Percentiles rank a stretch among this genome's conserved stretches.
phyloP scores from a whole-genome alignment of 2,329 filamentous ascomycete species.

The Arachnopeziza araneosa region DNA sequence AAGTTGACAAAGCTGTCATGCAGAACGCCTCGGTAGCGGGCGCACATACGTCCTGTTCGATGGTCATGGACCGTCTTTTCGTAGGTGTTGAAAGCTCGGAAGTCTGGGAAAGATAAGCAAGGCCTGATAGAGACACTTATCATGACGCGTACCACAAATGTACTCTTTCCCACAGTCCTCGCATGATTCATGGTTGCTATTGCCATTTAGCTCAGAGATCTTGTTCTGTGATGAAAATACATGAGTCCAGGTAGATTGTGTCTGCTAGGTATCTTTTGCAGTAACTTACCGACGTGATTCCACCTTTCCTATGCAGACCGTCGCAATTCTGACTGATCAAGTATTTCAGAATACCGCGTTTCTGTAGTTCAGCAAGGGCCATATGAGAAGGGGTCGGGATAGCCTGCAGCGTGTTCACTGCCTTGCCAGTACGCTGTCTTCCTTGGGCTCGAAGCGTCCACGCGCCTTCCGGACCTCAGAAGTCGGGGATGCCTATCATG shows the following conservation, averaged over 20 bases:
- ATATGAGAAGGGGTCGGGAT: constrained; percentile 42
- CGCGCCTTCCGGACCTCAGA: constrained; percentile 41
- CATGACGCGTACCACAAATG: constrained; percentile 31
- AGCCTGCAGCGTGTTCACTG: constrained; percentile 37
- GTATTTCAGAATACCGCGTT: constrained; percentile 37
- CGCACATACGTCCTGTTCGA: constrained; percentile 41
- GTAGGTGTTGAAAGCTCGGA: constrained; percentile 39
- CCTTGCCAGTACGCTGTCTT: constrained; percentile 28
- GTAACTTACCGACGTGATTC: constrained; percentile 37
- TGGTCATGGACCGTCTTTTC: constrained; percentile 40
- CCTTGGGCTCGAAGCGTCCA: constrained; percentile 42
- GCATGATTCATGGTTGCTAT: constrained; percentile 42
- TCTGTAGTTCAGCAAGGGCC: constrained; percentile 41
- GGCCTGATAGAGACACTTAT: background rate
- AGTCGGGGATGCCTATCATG: constrained; percentile 40
- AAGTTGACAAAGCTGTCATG: constrained; percentile 43
- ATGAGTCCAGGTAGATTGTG: background rate
- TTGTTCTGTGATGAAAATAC: constrained; percentile 28
- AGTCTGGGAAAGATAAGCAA: constrained; percentile 29
- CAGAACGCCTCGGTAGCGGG: constrained; percentile 34
- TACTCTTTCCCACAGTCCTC: constrained; percentile 42
- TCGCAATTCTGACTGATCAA: constrained; percentile 43
- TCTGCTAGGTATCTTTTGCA: background rate
- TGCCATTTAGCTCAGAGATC: constrained; percentile 44
- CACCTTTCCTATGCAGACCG: constrained; percentile 40